Conservation (phyloP, 2,329 filamentous ascomycete species). For the Aspergillus sp. region DNA sequence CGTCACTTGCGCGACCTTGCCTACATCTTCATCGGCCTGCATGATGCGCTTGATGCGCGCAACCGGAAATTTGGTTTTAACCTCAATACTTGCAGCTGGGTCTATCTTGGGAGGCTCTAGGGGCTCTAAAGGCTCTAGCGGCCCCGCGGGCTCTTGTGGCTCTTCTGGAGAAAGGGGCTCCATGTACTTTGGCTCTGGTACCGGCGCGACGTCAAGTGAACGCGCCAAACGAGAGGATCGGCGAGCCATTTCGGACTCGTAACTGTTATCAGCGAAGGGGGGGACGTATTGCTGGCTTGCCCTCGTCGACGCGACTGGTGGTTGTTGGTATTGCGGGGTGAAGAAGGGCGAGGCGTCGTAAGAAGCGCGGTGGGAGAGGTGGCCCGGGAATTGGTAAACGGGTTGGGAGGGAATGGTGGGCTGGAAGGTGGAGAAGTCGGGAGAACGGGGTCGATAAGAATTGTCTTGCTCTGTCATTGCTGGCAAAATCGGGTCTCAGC, state of each 20-base stretch:
- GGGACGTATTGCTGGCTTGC: slow-evolving; percentile 39
- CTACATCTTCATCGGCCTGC: slow-evolving; percentile 98
- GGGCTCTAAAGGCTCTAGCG: not conserved
- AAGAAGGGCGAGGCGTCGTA: slow-evolving; percentile 51
- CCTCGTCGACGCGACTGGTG: slow-evolving; percentile 24
- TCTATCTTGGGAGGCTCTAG: slow-evolving; percentile 20
- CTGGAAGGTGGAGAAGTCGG: slow-evolving; percentile 53
- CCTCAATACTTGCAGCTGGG: slow-evolving; percentile 61
- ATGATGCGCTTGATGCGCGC: slow-evolving; percentile 98
- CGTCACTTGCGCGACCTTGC: slow-evolving; percentile 96
- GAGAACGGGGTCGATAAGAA: slow-evolving; percentile 49
- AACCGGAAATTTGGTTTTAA: slow-evolving; percentile 94
- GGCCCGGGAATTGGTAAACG: slow-evolving; percentile 33
- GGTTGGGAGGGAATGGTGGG: slow-evolving; percentile 38
- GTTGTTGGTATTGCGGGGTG: slow-evolving; percentile 36
- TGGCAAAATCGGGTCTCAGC: slow-evolving; percentile 24
- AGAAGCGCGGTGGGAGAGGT: slow-evolving; percentile 40
- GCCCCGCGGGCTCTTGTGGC: slow-evolving; percentile 10
- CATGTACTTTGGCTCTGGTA: slow-evolving; percentile 25
- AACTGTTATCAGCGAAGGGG: slow-evolving; percentile 27
- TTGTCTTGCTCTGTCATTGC: slow-evolving; percentile 47
- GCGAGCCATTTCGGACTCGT: slow-evolving; percentile 42
- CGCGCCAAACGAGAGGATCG: slow-evolving; percentile 40
- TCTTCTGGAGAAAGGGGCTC: slow-evolving; percentile 25
- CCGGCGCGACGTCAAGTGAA: slow-evolving; percentile 29